Conservation (phyloP, 2,329 filamentous ascomycete genomes). For the Xylaria sp. region DNA sequence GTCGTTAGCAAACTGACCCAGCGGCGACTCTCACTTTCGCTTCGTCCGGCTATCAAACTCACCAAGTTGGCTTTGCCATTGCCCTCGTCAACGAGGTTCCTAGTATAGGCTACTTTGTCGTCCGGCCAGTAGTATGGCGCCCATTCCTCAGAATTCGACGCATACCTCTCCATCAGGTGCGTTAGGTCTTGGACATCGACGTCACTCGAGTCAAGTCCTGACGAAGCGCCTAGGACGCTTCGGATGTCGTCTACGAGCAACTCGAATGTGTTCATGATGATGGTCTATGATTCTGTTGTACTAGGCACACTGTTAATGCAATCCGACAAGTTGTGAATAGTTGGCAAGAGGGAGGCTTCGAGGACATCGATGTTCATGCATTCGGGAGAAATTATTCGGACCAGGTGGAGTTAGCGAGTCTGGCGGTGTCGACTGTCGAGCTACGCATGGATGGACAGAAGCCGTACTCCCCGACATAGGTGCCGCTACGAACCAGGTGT, state of each 20-base stretch:
- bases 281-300: not conserved
- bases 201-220: constrained; percentile 81
- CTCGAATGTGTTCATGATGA: constrained; percentile 62
- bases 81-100: constrained; percentile 88
- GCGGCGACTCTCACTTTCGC: not conserved
- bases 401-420: constrained; percentile 14
- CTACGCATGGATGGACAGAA: constrained; percentile 12
- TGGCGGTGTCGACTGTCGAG: constrained; percentile 31
- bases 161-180: constrained; percentile 75
- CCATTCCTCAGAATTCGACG: constrained; percentile 75
- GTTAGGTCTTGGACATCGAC: constrained; percentile 76
- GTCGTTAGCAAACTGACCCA: constrained; percentile 28
- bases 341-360: constrained; percentile 3
- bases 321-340: constrained; percentile 1
- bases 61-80: constrained; percentile 70
- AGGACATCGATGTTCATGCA: not conserved
- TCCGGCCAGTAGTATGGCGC: constrained; percentile 76
- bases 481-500: not conserved
- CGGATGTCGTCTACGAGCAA: constrained; percentile 76
- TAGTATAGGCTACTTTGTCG: constrained; percentile 73
- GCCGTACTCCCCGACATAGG: not conserved
- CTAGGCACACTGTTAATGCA: constrained; percentile 11
- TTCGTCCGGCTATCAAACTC: constrained; percentile 33
- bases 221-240: constrained; percentile 76
- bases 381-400: not conserved